These are phyloP conservation scores for Cladophialophora chaetospira DNA, from an alignment of 2,329 filamentous ascomycete species.

Conservation along the genomic window DNA sequence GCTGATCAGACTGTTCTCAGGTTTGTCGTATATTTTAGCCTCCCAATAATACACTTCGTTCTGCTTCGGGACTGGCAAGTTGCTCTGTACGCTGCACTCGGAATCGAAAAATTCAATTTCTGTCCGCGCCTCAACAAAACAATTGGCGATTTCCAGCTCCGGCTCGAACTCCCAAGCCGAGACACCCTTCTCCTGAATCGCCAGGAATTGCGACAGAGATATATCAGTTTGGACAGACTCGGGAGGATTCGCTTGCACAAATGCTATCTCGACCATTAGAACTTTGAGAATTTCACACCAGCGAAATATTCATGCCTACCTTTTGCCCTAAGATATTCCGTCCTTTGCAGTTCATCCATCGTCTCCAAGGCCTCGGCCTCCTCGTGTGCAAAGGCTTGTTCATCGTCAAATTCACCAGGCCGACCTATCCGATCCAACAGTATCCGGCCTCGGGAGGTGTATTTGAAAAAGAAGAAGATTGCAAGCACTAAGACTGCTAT, in stretches of 20 bases:
- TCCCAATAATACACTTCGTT: slow-evolving; percentile 99
- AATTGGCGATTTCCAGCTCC: slow-evolving; percentile 98
- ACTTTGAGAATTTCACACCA: not conserved
- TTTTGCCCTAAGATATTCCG: slow-evolving; percentile 92
- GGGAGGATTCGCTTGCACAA: slow-evolving; percentile 88
- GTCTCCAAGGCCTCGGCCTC: slow-evolving; percentile 92
- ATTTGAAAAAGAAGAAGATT: slow-evolving; percentile 90
- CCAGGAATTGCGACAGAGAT: slow-evolving; percentile 93
- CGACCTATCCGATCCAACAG: slow-evolving; percentile 89
- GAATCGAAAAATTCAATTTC: slow-evolving; percentile 99
- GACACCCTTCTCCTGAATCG: slow-evolving; percentile 99
- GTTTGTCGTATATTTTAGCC: slow-evolving; percentile 97
- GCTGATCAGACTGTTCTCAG: slow-evolving; percentile 80
- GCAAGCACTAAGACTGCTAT: slow-evolving; percentile 78
- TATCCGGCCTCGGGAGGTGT: slow-evolving; percentile 84
- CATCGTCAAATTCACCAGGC: slow-evolving; percentile 96
- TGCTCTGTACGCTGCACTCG: slow-evolving; percentile 95
- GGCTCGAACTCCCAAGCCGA: slow-evolving; percentile 99
- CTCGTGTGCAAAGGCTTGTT: slow-evolving; percentile 89
- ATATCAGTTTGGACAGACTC: slow-evolving; percentile 97
- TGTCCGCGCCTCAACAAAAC: slow-evolving; percentile 92
- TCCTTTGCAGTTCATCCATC: slow-evolving; percentile 90
- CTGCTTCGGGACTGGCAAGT: slow-evolving; percentile 94
- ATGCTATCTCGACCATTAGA: slow-evolving; percentile 62
- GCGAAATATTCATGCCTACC: slow-evolving; percentile 55